Conservation (phyloP, 2,329 filamentous ascomycete genomes). For the Monilinia vaccinii-corymbosi region DNA sequence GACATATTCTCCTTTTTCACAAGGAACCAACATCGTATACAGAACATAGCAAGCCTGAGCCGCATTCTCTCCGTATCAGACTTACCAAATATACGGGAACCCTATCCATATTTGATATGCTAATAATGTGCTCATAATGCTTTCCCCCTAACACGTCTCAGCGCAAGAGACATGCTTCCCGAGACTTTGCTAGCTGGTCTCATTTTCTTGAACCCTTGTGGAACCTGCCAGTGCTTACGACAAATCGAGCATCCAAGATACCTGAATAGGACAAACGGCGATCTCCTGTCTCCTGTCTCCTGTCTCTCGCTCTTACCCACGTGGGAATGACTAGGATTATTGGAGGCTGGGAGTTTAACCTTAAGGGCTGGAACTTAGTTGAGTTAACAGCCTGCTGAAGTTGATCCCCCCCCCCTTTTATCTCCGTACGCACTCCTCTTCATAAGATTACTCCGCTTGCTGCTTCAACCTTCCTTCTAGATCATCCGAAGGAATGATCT, state of each 20-base stretch:
- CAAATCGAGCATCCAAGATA: background rate
- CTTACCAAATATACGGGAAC: background rate
- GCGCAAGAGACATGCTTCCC: background rate
- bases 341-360: background rate
- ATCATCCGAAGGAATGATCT: background rate
- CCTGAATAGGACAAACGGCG: background rate
- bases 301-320: background rate
- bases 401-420: constrained; percentile 3
- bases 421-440: background rate
- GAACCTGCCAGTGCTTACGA: constrained; percentile 1
- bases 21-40: background rate
- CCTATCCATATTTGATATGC: background rate
- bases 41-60: constrained; percentile 2
- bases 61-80: constrained; percentile 4
- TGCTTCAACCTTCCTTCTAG: background rate
- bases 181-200: constrained; percentile 1
- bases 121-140: background rate
- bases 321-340: constrained; percentile 7
- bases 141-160: background rate
- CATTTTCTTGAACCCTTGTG: background rate
- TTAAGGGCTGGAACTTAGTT: background rate
- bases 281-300: constrained; percentile 3
- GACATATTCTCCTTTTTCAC: background rate
- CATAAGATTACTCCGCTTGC: background rate
- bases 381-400: background rate